These are phyloP conservation scores for Salix exigua DNA, from an alignment of 345 rosid species.

Conservation along the genomic window DNA sequence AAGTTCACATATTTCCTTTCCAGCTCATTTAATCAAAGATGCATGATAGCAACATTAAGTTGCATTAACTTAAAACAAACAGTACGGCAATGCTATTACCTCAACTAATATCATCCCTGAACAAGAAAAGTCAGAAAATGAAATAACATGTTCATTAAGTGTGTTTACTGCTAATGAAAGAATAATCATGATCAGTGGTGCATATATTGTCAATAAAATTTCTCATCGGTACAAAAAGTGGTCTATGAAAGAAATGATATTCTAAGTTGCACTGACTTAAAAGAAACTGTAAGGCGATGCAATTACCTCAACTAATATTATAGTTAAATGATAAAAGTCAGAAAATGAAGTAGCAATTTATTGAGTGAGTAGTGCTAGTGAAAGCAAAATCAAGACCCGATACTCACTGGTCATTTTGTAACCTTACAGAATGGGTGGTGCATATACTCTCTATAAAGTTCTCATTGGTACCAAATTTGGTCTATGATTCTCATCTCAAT, in stretches of 20 bases:
- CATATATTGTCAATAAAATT: neutral
- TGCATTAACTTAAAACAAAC: neutral
- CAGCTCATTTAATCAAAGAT: neutral
- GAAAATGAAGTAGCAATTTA: neutral
- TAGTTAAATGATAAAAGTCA: neutral
- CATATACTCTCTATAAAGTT: neutral
- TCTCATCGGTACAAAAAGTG: neutral
- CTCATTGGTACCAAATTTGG: neutral
- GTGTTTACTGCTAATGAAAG: neutral
- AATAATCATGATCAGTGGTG: neutral
- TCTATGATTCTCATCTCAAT: neutral
- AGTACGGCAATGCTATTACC: neutral
- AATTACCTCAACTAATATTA: neutral
- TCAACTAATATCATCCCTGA: neutral
- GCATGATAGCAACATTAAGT: neutral
- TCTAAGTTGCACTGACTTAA: neutral
- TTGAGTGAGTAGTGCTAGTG: neutral
- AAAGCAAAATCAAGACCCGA: neutral
- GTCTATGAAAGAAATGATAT: neutral
- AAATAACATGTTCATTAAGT: neutral
- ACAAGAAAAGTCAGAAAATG: neutral
- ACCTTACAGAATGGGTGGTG: neutral
- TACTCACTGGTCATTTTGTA: too few species aligned
- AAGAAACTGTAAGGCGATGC: neutral
- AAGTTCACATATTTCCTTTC: conserved; percentile 5